These are phyloP conservation scores for Sideroxylon spinosum DNA, from an alignment of 179 eudicot genomes.

Conservation along the genomic window DNA sequence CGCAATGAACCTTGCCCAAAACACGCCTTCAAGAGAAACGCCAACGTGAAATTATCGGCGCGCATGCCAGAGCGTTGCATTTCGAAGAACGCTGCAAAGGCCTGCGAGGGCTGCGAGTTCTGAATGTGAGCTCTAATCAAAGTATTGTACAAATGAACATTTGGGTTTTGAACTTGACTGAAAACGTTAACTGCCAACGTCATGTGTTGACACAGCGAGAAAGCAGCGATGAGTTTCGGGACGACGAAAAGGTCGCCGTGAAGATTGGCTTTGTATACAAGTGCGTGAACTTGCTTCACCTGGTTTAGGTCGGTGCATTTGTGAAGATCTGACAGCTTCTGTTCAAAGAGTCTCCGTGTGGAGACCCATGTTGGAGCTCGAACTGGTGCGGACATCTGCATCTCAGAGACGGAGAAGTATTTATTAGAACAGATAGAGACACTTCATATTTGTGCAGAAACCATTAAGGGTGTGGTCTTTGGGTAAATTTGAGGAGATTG, in stretches of 20 bases:
- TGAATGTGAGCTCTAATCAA: slow-evolving; percentile 35
- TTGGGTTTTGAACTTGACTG: slow-evolving; percentile 31
- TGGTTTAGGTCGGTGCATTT: slow-evolving; percentile 53
- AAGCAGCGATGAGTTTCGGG: slow-evolving; percentile 67
- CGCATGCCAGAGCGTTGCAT: slow-evolving; percentile 31
- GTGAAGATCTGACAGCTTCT: slow-evolving; percentile 49
- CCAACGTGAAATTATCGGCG: slow-evolving; percentile 42
- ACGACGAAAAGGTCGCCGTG: slow-evolving; percentile 54
- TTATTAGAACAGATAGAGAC: background rate
- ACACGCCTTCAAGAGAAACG: slow-evolving; percentile 35
- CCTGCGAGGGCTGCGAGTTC: slow-evolving; percentile 23
- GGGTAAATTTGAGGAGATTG: too few relatives aligned
- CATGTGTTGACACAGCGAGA: slow-evolving; percentile 50
- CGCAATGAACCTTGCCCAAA: slow-evolving; percentile 21
- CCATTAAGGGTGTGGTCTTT: background rate
- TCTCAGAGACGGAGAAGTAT: background rate
- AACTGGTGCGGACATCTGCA: slow-evolving; percentile 34
- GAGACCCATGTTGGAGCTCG: slow-evolving; percentile 70
- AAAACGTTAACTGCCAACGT: slow-evolving; percentile 29
- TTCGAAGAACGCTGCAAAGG: slow-evolving; percentile 28
- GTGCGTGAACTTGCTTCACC: slow-evolving; percentile 64
- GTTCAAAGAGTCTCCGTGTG: slow-evolving; percentile 53
- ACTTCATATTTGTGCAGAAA: background rate
- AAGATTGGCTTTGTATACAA: slow-evolving; percentile 51
- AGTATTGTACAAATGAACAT: slow-evolving; percentile 37